Percentiles rank a stretch among this genome's conserved stretches.
Conservation (phyloP, 495 filamentous ascomycete genomes). For the Cercophora scortea region DNA sequence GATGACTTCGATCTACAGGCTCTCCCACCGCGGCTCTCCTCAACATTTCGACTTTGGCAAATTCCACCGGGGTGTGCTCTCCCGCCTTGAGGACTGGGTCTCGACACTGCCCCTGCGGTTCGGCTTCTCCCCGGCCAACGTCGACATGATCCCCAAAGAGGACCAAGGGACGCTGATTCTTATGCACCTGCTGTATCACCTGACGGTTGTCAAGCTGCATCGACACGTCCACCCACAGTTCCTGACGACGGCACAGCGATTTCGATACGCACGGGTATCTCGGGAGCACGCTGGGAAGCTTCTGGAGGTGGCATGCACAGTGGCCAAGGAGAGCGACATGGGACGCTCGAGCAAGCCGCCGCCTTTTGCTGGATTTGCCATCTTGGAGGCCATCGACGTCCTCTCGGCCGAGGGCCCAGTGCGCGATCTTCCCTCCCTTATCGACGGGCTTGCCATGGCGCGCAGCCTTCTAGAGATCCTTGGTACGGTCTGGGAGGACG, state of each 20-base stretch:
- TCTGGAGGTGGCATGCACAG: constrained; percentile 12
- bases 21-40: constrained; percentile 39
- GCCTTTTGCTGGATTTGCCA: constrained; percentile 13
- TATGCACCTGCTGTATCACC: constrained; percentile 56
- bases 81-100: constrained; percentile 44
- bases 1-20: constrained; percentile 47
- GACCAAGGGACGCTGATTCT: constrained; percentile 43
- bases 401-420: constrained; percentile 17
- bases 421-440: constrained; percentile 10
- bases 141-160: constrained; percentile 27
- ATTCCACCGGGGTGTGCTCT: constrained; percentile 42
- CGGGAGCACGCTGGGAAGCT: constrained; percentile 15
- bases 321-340: constrained; percentile 9
- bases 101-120: constrained; percentile 37
- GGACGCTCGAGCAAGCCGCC: constrained; percentile 9
- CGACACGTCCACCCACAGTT: constrained; percentile 36
- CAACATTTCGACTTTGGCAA: constrained; percentile 31
- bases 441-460: constrained; percentile 14
- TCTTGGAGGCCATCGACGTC: constrained; percentile 21
- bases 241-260: background rate
- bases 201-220: constrained; percentile 53
- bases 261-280: constrained; percentile 5
- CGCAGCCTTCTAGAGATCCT: constrained; percentile 14
- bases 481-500: constrained; percentile 15
- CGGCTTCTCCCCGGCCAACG: constrained; percentile 41